Evolutionary conservation across 352 stramenopile genomes (phyloP), one percentile per base, ranked within the genome.

Genomic region (Plasmopara muralis): DNA sequence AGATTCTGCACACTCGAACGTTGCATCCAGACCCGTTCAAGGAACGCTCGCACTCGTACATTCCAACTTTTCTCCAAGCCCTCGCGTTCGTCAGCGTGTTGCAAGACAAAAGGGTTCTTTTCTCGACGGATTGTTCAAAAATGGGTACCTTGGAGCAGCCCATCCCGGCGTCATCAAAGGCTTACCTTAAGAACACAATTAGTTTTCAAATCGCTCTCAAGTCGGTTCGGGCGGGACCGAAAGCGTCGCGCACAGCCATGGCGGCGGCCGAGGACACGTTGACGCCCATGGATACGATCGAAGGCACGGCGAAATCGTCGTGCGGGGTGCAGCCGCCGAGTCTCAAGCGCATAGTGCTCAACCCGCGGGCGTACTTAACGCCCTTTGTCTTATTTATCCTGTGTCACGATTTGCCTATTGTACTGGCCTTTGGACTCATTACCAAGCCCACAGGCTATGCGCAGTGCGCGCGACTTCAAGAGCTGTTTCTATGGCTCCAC

Each of bases 281-380:
- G 4, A 61, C 39, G 25, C 10, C 46, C 0, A 72, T 72, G 59
- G 51, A 52, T 20, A 67, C 59, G 8, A 60, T 64, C 39, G 60
- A 72, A 45, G 57, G 62, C 34, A 33, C 39, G 12, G 28, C 50
- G 12, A 65, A 57, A 18, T 44, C 31, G n/a, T 29, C 15, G 20
- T 59, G 53, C 31, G 33, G 47, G 10, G n/a, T 66, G 16, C 28
- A 60, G 15, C 54, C 59, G 40, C 63, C 63, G 15, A 77, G 57
- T 48, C 45, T 89, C 25, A 85, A 85, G 62, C 77, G 77, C 42
- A 53, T 89, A 9, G 77, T 89, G 55, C 73, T 89, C n/a, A 89
- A 86, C 53, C 79, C 79, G 50, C 76, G 77, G 56, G 76, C 79
- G 43, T 89, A 89, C 58, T 38, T 89, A 4, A 83, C 60, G 47